Evolutionary conservation across 2,329 filamentous ascomycete genomes (phyloP), one percentile per base, ranked within the genome.

Genomic region (Cercospora zeae-maydis): DNA sequence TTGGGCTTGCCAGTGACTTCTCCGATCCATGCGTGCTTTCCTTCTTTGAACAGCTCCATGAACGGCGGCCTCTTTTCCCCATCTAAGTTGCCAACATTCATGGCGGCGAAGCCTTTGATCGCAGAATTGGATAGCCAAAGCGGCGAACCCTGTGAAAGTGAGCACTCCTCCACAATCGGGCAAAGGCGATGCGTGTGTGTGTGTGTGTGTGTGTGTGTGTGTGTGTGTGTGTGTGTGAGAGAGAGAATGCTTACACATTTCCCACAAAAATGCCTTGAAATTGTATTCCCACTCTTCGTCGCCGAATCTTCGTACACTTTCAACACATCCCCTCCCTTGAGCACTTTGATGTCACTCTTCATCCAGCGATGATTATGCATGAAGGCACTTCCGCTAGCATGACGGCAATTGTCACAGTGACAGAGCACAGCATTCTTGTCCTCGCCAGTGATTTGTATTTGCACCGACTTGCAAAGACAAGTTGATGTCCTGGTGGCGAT

Each of bases 401-500:
- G 59, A n/a, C 67, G 65, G 57, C 71, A 73, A 34, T 73, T 71
- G 58, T 52, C 53, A 64, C 72, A 74, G 53, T 73, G 71, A 62
- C 71, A 74, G 1, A 73, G 66, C 2, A 73, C 71, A 4, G 71
- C 64, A 34, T 69, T 69, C 61, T 73, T 74, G 55, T 71, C 71
- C 34, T 65, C 59, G 34, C 72, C 72, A 2, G 64, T 70, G 27
- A 72, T 53, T 14, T 66, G 65, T 56, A 72, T 63, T 21, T 58
- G 42, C 9, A 74, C 63, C 10, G 63, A 56, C 42, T 66, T 65
- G 66, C 72, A 74, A 51, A 74, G 71, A 65, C 72, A 74, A 10
- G 63, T 63, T 34, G 62, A 59, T 30, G 39, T 63, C 27, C 63
- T 60, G 4, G 62, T 62, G 36, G 58, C 59, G 21, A 61, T 45